Evolutionary conservation across 257 asterid genomes (phyloP).

Genomic region (Phtheirospermum japonicum): DNA sequence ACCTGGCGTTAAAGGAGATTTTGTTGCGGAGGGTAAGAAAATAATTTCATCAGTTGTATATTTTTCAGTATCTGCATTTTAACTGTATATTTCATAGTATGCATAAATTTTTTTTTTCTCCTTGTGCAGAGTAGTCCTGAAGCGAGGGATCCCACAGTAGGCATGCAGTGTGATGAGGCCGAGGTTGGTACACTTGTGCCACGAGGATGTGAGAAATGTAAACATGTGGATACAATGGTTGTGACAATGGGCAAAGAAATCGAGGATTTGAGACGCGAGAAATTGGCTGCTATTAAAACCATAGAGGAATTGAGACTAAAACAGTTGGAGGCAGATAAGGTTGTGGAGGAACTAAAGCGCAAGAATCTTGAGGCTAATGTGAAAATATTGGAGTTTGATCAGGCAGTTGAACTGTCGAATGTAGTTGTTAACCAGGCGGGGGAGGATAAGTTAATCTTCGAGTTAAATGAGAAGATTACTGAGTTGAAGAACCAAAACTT

Average conservation of each 20-base stretch:
- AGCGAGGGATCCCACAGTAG: no score
- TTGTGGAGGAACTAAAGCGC: slow-evolving; percentile 21
- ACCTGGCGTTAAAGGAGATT: no score
- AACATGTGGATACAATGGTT: neutral
- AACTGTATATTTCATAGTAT: no score
- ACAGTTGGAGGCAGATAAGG: slow-evolving; percentile 4
- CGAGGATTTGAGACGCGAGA: slow-evolving; percentile 22
- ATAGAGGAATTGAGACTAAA: slow-evolving; percentile 18
- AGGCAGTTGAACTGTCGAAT: no score
- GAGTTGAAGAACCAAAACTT: no score
- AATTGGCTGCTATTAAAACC: slow-evolving; percentile 1
- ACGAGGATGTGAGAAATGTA: neutral
- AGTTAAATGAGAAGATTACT: no score
- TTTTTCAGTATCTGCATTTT: neutral
- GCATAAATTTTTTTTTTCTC: no score
- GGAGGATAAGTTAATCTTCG: no score
- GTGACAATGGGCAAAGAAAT: slow-evolving; percentile 17
- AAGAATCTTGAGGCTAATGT: neutral
- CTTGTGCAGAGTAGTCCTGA: no score
- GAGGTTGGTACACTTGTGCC: neutral
- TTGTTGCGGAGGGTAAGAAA: no score
- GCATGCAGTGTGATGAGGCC: neutral
- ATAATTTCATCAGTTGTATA: no score
- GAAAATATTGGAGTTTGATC: slow-evolving; percentile 17
- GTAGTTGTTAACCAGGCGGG: no score